Conservation (phyloP, 2,329 filamentous ascomycete species). For the Apiospora phragmitis region DNA sequence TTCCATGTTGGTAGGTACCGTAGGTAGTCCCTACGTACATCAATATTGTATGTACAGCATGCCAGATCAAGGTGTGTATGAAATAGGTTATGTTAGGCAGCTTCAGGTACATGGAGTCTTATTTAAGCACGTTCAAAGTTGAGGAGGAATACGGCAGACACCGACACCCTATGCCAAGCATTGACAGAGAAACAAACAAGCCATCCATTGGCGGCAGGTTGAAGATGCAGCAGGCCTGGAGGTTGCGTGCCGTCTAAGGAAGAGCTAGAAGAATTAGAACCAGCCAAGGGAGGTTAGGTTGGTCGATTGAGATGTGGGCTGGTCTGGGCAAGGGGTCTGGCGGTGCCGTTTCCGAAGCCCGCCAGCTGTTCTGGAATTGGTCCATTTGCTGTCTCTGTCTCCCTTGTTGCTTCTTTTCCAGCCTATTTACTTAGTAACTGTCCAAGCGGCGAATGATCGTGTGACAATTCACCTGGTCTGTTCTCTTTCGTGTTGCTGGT, state of each 20-base stretch:
- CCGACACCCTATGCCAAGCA: not conserved
- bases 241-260: not conserved
- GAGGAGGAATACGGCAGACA: not conserved
- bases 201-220: not conserved
- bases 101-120: not conserved
- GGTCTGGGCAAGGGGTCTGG: not conserved
- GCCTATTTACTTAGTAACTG: not conserved
- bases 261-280: not conserved
- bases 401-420: not conserved
- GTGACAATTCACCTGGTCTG: not conserved
- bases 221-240: not conserved
- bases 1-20: too few relatives aligned
- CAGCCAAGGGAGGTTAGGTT: not conserved
- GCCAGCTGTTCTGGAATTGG: conserved; percentile 1
- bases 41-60: not conserved
- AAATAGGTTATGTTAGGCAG: not conserved
- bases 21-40: not conserved
- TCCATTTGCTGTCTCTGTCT: not conserved
- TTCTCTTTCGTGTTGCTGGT: not conserved
- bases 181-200: not conserved
- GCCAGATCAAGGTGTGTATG: not conserved
- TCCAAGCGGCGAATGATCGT: conserved; percentile 6
- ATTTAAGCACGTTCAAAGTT: not conserved
- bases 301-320: not conserved
- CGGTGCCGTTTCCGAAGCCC: not conserved